Evolutionary conservation across 305 asterid species (phyloP).

Genomic region (Coffea humblotiana): DNA sequence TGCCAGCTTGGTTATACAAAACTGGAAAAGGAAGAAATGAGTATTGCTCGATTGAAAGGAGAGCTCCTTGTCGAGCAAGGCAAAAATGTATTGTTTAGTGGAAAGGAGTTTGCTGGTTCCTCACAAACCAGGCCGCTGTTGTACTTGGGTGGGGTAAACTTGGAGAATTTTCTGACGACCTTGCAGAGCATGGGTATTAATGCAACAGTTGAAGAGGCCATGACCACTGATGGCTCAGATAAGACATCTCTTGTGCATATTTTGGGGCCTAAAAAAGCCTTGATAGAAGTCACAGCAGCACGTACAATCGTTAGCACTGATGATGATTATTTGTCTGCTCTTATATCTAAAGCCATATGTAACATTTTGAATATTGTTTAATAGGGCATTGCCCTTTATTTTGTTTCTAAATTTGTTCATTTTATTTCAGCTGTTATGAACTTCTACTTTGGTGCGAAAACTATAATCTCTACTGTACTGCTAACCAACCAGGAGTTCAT

Average conservation of each 20-base stretch:
- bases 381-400: not conserved
- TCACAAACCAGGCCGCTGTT: slow-evolving; percentile 34
- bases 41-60: slow-evolving; percentile 52
- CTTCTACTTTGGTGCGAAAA: too few relatives aligned
- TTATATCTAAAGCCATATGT: slow-evolving; percentile 43
- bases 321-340: slow-evolving; percentile 43
- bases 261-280: slow-evolving; percentile 43
- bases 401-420: not conserved
- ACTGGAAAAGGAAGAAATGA: slow-evolving; percentile 35
- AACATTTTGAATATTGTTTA: slow-evolving; percentile 36
- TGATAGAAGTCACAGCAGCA: slow-evolving; percentile 37
- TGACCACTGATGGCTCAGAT: slow-evolving; percentile 26
- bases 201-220: slow-evolving; percentile 32
- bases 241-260: slow-evolving; percentile 29
- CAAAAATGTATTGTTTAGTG: slow-evolving; percentile 37
- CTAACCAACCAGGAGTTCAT: not conserved
- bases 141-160: slow-evolving; percentile 43
- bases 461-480: not conserved
- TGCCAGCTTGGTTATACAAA: slow-evolving; percentile 42
- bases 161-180: slow-evolving; percentile 30
- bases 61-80: slow-evolving; percentile 59
- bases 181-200: slow-evolving; percentile 46
- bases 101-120: slow-evolving; percentile 29
- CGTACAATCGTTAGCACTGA: slow-evolving; percentile 38
- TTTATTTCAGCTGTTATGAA: not conserved